Percentiles rank a stretch among this genome's conserved stretches.
phyloP scores from a whole-genome alignment of 2,329 filamentous ascomycete genomes.

The Verticillium zaregamsianum region DNA sequence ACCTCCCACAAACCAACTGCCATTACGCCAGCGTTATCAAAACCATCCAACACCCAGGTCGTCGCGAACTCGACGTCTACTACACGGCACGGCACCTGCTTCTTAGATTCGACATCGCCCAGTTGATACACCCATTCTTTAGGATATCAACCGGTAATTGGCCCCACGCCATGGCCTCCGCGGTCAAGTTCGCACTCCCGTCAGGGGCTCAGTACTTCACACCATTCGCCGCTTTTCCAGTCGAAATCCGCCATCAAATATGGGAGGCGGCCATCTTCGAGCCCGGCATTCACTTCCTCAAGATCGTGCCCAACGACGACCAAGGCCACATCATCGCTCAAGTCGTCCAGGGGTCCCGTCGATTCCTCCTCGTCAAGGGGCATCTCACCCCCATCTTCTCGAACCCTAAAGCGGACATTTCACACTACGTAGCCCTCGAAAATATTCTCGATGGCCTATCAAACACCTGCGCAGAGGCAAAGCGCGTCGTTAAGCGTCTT shows the following conservation, averaged over 20 bases:
- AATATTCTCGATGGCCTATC: slow-evolving; percentile 9
- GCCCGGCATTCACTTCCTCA: slow-evolving; percentile 31
- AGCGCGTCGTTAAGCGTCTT: slow-evolving; percentile 2
- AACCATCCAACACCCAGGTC: background rate
- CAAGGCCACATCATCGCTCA: slow-evolving; percentile 5
- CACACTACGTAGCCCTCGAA: slow-evolving; percentile 24
- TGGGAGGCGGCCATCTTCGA: slow-evolving; percentile 25
- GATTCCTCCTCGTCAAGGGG: slow-evolving; percentile 7
- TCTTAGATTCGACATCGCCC: background rate
- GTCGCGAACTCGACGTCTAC: background rate
- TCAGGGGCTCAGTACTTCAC: slow-evolving; percentile 23
- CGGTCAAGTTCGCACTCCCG: slow-evolving; percentile 27
- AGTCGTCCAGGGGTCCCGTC: background rate
- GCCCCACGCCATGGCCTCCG: background rate
- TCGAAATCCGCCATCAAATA: slow-evolving; percentile 29
- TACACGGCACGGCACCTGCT: background rate
- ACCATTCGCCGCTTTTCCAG: slow-evolving; percentile 25
- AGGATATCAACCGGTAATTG: background rate
- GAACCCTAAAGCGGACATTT: slow-evolving; percentile 25
- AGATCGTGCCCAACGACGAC: slow-evolving; percentile 18
- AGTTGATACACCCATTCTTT: background rate
- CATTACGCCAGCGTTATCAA: background rate
- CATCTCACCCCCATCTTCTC: slow-evolving; percentile 20
- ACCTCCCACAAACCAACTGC: background rate
- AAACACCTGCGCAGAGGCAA: slow-evolving; percentile 8